Conservation (phyloP, 306 rosid genomes). For the Senna tora region DNA sequence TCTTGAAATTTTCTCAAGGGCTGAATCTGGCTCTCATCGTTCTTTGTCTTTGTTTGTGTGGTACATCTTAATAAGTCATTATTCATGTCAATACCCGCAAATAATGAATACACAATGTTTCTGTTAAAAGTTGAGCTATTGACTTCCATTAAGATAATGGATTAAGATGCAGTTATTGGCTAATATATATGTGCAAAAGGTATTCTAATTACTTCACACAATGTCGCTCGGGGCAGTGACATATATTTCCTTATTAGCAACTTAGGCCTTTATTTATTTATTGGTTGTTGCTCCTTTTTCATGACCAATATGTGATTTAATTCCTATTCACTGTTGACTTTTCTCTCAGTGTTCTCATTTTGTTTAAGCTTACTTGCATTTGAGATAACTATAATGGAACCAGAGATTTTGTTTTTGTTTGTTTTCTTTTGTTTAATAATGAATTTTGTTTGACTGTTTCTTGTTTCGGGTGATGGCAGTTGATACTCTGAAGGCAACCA, state of each 20-base stretch:
- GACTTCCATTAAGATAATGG: background rate
- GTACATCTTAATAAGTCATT: background rate
- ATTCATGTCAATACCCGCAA: background rate
- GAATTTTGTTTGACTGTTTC: conserved; percentile 16
- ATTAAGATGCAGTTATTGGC: background rate
- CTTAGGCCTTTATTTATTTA: background rate
- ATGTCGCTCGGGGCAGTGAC: background rate
- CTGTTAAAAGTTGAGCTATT: background rate
- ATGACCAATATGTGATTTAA: background rate
- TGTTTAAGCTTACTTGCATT: conserved; percentile 1
- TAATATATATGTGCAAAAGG: background rate
- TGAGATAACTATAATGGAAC: conserved; percentile 3
- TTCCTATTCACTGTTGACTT: background rate
- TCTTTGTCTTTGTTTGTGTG: background rate
- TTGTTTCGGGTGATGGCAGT: conserved; percentile 51
- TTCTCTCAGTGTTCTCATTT: background rate
- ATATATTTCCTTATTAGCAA: background rate
- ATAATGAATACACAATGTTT: background rate
- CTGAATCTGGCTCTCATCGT: background rate
- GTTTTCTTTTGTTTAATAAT: background rate
- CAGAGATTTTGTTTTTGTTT: background rate
- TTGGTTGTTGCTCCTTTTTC: background rate
- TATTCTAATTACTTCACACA: background rate
- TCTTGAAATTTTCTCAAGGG: background rate
- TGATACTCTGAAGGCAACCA: conserved; percentile 73